A percentile compares a stretch with the other conserved stretches of the same genome.
phyloP scores from a whole-genome alignment of 225 moss, liverwort and hornwort species.

The Bryoerythrophyllum caledonicum region DNA sequence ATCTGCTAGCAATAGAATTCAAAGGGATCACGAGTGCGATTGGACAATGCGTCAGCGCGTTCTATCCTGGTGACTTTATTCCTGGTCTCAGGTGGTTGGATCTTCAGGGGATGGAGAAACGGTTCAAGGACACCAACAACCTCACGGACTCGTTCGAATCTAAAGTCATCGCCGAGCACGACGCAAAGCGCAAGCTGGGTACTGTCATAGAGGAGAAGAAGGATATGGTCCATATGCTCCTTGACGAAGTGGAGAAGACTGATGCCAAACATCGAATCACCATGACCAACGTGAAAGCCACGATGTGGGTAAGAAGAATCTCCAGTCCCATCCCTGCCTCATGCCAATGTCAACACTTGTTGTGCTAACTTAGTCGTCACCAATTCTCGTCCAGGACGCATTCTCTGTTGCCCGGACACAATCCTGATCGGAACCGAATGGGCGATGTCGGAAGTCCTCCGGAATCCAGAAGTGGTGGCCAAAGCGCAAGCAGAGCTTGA shows the following conservation, averaged over 20 bases:
- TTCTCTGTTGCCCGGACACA: neutral
- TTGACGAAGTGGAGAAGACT: conserved; percentile 13
- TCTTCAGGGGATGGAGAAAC: conserved; percentile 12
- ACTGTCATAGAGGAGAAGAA: neutral
- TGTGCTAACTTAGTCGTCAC: neutral
- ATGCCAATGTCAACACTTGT: no score
- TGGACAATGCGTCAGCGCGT: neutral
- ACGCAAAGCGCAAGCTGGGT: neutral
- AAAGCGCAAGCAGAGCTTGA: conserved; percentile 24
- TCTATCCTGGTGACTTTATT: conserved; percentile 11
- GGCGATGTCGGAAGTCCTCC: conserved; percentile 17
- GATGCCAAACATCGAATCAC: neutral
- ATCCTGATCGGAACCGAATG: neutral
- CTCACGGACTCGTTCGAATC: neutral
- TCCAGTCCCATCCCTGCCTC: no score
- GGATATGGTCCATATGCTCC: conserved; percentile 21
- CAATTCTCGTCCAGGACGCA: conserved; percentile 11
- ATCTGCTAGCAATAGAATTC: neutral
- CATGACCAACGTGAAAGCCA: conserved; percentile 9
- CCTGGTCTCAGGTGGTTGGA: conserved; percentile 26
- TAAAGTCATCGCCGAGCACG: conserved; percentile 17
- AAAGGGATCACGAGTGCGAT: neutral
- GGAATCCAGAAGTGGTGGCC: conserved; percentile 1
- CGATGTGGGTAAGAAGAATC: conserved; percentile 7
- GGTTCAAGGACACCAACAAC: no score